Percentiles rank a stretch among this genome's conserved stretches.
Evolutionary conservation across 176 grass and related monocot species (phyloP).

Genomic region (Triticum dicoccoides): DNA sequence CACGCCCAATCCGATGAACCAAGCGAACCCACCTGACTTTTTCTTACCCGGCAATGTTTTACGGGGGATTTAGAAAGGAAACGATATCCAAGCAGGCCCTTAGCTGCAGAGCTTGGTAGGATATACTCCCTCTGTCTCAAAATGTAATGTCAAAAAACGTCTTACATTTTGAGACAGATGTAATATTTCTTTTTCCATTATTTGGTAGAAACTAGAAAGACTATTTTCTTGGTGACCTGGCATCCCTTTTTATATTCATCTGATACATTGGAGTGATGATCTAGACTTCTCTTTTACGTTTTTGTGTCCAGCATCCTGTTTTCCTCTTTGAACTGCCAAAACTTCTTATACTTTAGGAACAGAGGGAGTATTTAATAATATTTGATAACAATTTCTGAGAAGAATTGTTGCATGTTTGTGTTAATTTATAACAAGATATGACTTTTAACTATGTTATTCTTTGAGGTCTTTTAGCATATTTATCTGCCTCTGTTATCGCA

Average conservation of each 20-base stretch:
- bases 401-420: neutral
- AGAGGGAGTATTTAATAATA: neutral
- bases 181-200: neutral
- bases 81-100: no score
- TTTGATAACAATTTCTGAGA: neutral
- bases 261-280: neutral
- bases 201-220: slow-evolving; percentile 16
- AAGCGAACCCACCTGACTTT: no score
- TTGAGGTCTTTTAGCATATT: neutral
- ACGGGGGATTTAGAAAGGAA: no score
- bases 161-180: no score
- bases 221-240: neutral
- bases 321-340: neutral
- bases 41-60: no score
- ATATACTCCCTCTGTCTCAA: no score
- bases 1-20: no score
- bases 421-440: neutral
- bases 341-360: no score
- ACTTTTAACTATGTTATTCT: neutral
- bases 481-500: neutral
- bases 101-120: no score
- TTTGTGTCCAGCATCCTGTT: neutral
- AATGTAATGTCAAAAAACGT: no score
- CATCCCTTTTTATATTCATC: neutral
- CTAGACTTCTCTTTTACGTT: neutral